A percentile compares a stretch with the other conserved stretches of the same genome.
These are phyloP conservation scores for Clonostachys chloroleuca DNA, from an alignment of 2,329 filamentous ascomycete genomes.

Conservation along the genomic window DNA sequence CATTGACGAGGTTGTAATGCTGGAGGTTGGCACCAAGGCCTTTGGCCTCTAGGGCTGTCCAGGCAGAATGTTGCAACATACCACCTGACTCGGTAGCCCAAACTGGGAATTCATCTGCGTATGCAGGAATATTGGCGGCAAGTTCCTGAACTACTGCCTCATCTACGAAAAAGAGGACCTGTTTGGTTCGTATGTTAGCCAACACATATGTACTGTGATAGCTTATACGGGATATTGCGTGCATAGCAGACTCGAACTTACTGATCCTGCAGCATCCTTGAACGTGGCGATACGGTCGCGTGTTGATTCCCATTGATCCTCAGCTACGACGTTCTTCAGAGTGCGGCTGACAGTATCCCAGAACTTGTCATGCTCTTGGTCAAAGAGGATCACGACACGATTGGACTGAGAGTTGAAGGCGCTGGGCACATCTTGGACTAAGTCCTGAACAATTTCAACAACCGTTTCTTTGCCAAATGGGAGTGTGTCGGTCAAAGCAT, in stretches of 20 bases:
- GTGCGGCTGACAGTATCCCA: constrained; percentile 70
- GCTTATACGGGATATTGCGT: neutral
- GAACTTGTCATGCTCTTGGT: constrained; percentile 79
- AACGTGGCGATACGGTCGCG: constrained; percentile 46
- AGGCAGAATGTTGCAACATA: constrained; percentile 74
- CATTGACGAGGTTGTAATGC: constrained; percentile 87
- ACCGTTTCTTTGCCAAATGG: constrained; percentile 47
- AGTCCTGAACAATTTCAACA: constrained; percentile 59
- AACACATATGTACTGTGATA: too few relatives aligned
- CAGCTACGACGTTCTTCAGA: constrained; percentile 52
- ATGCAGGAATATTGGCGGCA: constrained; percentile 65
- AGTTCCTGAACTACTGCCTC: constrained; percentile 59
- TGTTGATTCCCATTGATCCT: constrained; percentile 54
- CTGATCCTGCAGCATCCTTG: constrained; percentile 69
- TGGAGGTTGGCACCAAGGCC: constrained; percentile 86
- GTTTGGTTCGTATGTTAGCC: too few relatives aligned
- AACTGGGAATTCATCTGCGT: constrained; percentile 73
- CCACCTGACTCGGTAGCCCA: constrained; percentile 75
- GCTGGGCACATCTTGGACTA: constrained; percentile 66
- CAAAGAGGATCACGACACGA: constrained; percentile 73
- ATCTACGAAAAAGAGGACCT: constrained; percentile 76
- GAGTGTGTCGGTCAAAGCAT: constrained; percentile 61
- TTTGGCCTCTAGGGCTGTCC: constrained; percentile 81
- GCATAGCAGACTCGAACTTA: constrained; percentile 24
- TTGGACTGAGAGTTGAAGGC: constrained; percentile 88